Base-by-base conservation (phyloP, 2,329 filamentous ascomycete species). In the Penicillium griseofulvum region DNA sequence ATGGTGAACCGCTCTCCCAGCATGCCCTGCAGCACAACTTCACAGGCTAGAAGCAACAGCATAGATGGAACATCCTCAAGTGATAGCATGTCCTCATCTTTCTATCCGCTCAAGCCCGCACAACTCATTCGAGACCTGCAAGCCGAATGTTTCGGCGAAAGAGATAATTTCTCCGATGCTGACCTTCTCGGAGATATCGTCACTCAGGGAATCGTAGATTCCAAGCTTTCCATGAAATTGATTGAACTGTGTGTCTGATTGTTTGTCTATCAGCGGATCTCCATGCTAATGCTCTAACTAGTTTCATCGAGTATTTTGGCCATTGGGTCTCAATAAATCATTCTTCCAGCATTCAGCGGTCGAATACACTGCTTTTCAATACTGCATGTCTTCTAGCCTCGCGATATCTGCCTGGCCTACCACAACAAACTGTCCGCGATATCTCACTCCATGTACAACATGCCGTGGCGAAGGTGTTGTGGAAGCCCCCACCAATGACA, bases 381-480 rank as follows among this genome's bases (percentile, higher is more conserved):
- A 71, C 68, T 14, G 68, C 69, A 17, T 72, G 69, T 50, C 57
- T 71, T 3, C 46, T 72, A 19, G 69, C 68, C 12, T 68, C 69
- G 22, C 69, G 68, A 8, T 71, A 71, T 60, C 52, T 72, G 9
- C 69, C 69, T 5, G 67, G 66, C 1, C 65, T 72, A 42, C 64
- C 68, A 16, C 52, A 62, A 34, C 62, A 65, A 9, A 64, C 66
- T 8, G 58, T 65, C 7, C 65, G 69, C 44, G 62, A 65, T 19
- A 68, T 70, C 37, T 68, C 67, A 34, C 59, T 69, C 31, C 68
- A 68, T 47, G 67, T 72, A n/a, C 69, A 70, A 31, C 66, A 68
- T 57, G 64, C 65, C 19, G 60, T 68, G 10, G 64, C 65, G 10
- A 70, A 65, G 44, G 56, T 65, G 10, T 41, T 72, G 33, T 71